Conservation (phyloP, 2,329 filamentous ascomycete species). For the Xylaria multiplex region DNA sequence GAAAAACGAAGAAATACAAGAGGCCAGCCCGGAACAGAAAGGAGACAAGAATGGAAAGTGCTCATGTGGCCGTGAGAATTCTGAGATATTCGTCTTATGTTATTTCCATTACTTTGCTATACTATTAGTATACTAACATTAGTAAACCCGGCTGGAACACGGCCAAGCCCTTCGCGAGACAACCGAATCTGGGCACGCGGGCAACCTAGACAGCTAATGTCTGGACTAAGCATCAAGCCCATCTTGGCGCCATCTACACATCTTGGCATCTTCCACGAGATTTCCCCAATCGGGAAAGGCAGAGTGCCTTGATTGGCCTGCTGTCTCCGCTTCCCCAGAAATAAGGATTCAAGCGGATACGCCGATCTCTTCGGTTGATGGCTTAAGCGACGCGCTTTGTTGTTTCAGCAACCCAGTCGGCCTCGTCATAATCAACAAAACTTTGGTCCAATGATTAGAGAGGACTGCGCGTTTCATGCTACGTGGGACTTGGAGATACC, state of each 20-base stretch:
- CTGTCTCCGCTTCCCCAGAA: slow-evolving; percentile 12
- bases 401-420: slow-evolving; percentile 13
- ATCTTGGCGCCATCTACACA: slow-evolving; percentile 11
- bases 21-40: not conserved
- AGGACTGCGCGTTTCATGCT: not conserved
- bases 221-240: slow-evolving; percentile 9
- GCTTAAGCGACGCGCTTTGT: slow-evolving; percentile 9
- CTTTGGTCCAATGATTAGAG: no score
- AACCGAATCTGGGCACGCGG: no score
- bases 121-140: no score
- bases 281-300: slow-evolving; percentile 21
- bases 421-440: slow-evolving; percentile 2
- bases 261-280: not conserved
- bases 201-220: slow-evolving; percentile 8
- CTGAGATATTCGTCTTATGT: slow-evolving; percentile 13
- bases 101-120: not conserved
- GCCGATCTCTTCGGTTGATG: slow-evolving; percentile 15
- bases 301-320: slow-evolving; percentile 13
- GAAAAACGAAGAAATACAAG: not conserved
- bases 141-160: no score
- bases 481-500: not conserved
- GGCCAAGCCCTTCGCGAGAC: no score
- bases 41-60: not conserved
- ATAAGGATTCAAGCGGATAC: not conserved
- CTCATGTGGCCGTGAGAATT: not conserved